Conservation (phyloP, 495 filamentous ascomycete genomes). For the Lentithecium fluviatile region DNA sequence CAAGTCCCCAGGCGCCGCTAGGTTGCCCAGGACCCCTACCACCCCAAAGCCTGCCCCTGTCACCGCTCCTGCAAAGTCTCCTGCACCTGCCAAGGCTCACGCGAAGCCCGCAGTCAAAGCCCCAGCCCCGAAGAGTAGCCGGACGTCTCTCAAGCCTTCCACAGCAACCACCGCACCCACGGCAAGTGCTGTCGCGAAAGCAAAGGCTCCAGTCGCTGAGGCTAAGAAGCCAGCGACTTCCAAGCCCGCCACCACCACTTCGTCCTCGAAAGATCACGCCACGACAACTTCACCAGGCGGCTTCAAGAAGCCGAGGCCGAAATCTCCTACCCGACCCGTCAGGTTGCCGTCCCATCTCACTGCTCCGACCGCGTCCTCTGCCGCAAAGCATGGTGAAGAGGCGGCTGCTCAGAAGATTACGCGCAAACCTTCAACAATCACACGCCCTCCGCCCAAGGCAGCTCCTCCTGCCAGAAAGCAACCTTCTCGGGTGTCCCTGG, state of each 20-base stretch:
- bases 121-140: constrained; percentile 21
- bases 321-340: constrained; percentile 43
- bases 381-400: constrained; percentile 41
- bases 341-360: constrained; percentile 43
- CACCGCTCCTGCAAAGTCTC: constrained; percentile 13
- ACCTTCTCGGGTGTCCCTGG: constrained; percentile 29
- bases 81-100: neutral
- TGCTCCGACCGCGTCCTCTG: constrained; percentile 44
- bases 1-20: constrained; percentile 27
- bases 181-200: constrained; percentile 16
- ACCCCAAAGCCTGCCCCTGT: constrained; percentile 21
- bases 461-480: constrained; percentile 28
- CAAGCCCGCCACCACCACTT: constrained; percentile 5
- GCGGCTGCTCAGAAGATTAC: constrained; percentile 18
- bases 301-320: constrained; percentile 40
- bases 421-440: constrained; percentile 33
- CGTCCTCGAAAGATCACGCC: constrained; percentile 35
- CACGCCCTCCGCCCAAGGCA: constrained; percentile 33
- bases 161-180: constrained; percentile 5
- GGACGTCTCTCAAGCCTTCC: constrained; percentile 21
- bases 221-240: constrained; percentile 15
- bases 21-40: constrained; percentile 30
- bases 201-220: constrained; percentile 22
- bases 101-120: constrained; percentile 6
- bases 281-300: constrained; percentile 28